phyloP scores from a whole-genome alignment of 2,329 filamentous ascomycete species.

The Exophiala calicioides region DNA sequence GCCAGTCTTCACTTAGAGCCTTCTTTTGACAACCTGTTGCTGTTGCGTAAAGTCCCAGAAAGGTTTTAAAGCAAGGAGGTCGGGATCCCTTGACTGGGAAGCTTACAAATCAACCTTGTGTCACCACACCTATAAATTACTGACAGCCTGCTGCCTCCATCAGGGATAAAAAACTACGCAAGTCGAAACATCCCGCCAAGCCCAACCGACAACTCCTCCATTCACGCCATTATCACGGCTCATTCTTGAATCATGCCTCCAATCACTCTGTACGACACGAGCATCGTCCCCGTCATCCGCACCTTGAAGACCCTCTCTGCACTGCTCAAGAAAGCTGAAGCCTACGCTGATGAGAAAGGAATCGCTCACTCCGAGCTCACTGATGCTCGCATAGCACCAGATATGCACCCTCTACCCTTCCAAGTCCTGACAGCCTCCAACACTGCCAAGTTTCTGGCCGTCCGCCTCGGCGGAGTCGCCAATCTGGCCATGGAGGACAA shows the following conservation, averaged over 20 bases:
- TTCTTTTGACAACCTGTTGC: background rate
- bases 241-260: conserved; percentile 2
- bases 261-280: conserved; percentile 36
- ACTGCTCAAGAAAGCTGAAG: conserved; percentile 49
- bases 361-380: conserved; percentile 41
- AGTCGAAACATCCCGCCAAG: background rate
- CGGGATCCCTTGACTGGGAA: background rate
- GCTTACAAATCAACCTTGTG: conserved; percentile 1
- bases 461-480: conserved; percentile 42
- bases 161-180: background rate
- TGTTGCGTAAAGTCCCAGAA: background rate
- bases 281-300: conserved; percentile 46
- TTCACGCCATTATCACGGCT: background rate
- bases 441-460: conserved; percentile 43
- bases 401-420: conserved; percentile 54
- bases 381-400: conserved; percentile 46
- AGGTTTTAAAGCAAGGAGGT: background rate
- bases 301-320: conserved; percentile 46
- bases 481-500: conserved; percentile 41
- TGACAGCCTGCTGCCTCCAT: background rate
- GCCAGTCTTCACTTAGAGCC: background rate
- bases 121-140: background rate
- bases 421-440: conserved; percentile 52
- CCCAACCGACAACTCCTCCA: background rate
- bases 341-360: conserved; percentile 41